Percentiles rank a stretch among this genome's conserved stretches.
phyloP scores from a whole-genome alignment of 345 rosid species.

The Gossypium arboreum region DNA sequence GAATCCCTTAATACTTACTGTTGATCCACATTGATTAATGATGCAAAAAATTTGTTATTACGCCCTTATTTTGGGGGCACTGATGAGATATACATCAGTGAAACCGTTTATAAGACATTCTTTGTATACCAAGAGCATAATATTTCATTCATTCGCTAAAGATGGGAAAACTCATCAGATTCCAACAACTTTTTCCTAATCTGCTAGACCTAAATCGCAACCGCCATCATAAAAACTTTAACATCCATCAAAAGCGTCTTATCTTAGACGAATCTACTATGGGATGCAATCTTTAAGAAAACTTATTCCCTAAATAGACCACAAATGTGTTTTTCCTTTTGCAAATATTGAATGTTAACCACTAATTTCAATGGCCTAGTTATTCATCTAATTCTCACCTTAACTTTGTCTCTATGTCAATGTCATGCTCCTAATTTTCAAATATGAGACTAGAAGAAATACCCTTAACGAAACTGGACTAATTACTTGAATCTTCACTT shows the following conservation, averaged over 20 bases:
- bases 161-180: background rate
- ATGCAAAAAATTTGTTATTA: background rate
- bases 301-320: background rate
- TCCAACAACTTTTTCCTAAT: background rate
- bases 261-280: background rate
- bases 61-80: too few relatives aligned
- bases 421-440: background rate
- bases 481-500: background rate
- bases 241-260: conserved; percentile 2
- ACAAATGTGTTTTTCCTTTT: background rate
- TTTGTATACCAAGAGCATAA: background rate
- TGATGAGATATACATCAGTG: background rate
- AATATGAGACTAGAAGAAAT: background rate
- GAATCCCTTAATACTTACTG: background rate
- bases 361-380: background rate
- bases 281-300: background rate
- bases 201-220: background rate
- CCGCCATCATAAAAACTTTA: background rate
- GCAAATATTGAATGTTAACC: background rate
- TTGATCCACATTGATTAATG: background rate
- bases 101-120: background rate
- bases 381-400: background rate
- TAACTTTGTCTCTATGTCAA: background rate
- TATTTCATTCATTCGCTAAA: background rate
- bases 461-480: background rate